Conservation (phyloP, 257 asterid genomes). For the Solanum ossicruentum region DNA sequence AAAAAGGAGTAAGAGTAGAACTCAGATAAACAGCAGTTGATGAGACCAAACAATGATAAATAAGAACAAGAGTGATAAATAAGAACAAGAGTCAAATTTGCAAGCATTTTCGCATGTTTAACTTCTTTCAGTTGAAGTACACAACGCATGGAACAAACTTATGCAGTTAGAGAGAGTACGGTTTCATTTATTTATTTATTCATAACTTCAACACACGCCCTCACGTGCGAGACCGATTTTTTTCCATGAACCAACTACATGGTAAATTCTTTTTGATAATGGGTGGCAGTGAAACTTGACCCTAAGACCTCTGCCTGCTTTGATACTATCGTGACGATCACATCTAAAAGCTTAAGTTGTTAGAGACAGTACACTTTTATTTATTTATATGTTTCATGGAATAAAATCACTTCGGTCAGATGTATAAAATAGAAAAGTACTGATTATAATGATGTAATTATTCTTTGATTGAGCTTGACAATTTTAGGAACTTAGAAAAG, state of each 20-base stretch:
- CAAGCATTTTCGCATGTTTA: not conserved
- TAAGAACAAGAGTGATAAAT: not conserved
- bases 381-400: not conserved
- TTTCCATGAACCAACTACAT: not conserved
- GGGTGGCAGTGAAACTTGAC: not conserved
- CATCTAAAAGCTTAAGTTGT: not conserved
- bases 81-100: not conserved
- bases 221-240: not conserved
- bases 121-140: not conserved
- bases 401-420: not conserved
- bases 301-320: not conserved
- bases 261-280: not conserved
- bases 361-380: not conserved
- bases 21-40: not conserved
- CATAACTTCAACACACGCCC: not conserved
- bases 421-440: not conserved
- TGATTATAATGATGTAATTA: not conserved
- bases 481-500: not conserved
- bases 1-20: not conserved
- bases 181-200: not conserved
- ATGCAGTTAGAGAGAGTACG: not conserved
- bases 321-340: not conserved
- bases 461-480: not conserved
- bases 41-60: not conserved
- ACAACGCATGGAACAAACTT: not conserved